A percentile compares a stretch with the other conserved stretches of the same genome.
Conservation (phyloP, 371 early-diverging fungal genomes). For the Capillidium rhysosporum region DNA sequence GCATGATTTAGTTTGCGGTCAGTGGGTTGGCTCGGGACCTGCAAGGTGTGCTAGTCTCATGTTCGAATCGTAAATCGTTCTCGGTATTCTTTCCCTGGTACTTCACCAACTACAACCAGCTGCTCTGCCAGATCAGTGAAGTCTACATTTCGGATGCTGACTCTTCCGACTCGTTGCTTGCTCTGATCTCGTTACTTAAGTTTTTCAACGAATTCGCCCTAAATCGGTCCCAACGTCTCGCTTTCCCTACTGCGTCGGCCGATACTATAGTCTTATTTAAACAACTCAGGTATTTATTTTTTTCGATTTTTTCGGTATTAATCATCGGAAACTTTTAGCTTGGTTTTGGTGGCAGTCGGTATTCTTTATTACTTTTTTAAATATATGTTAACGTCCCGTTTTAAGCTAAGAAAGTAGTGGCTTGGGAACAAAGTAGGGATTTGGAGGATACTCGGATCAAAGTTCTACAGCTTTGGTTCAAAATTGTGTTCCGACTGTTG, state of each 20-base stretch:
- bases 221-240: conserved; percentile 60
- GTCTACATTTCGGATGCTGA: conserved; percentile 27
- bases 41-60: conserved; percentile 52
- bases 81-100: conserved; percentile 73
- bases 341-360: not conserved
- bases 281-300: conserved; percentile 43
- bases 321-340: conserved; percentile 3
- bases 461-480: not conserved
- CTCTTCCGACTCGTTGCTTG: conserved; percentile 22
- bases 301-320: conserved; percentile 10
- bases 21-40: conserved; percentile 61
- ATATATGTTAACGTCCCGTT: not conserved
- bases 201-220: conserved; percentile 59
- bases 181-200: conserved; percentile 28
- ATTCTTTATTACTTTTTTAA: no score
- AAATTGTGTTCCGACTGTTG: conserved; percentile 25
- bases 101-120: conserved; percentile 33
- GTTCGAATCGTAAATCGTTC: conserved; percentile 37
- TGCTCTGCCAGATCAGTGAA: conserved; percentile 18
- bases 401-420: not conserved
- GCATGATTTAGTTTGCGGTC: conserved; percentile 10
- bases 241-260: conserved; percentile 65
- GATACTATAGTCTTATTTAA: conserved; percentile 81
- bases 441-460: not conserved
- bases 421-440: conserved; percentile 7